phyloP scores from a whole-genome alignment of 1,284 basidiomycete genomes.

The Flammula alnicola region DNA sequence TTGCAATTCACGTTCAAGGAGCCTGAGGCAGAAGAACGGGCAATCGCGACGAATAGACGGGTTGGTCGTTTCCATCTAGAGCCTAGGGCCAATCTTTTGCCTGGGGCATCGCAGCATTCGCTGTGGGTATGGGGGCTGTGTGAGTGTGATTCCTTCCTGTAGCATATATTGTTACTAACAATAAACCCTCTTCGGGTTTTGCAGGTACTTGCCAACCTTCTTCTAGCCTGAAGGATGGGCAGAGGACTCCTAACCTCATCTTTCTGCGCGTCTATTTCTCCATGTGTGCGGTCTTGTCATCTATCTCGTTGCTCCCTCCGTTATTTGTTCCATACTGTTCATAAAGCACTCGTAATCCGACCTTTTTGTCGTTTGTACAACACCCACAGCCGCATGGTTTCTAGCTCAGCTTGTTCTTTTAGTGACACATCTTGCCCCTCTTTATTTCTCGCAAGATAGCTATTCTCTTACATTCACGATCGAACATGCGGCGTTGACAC shows the following conservation, averaged over 20 bases:
- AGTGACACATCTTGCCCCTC: too few relatives aligned
- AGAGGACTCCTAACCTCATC: constrained; percentile 21
- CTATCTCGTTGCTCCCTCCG: constrained; percentile 22
- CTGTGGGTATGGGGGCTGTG: constrained; percentile 73
- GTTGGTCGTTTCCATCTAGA: constrained; percentile 54
- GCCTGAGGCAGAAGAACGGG: constrained; percentile 58
- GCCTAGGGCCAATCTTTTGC: constrained; percentile 70
- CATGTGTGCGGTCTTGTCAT: constrained; percentile 15
- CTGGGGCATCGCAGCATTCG: constrained; percentile 79
- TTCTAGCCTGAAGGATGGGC: constrained; percentile 38
- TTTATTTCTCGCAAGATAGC: background rate
- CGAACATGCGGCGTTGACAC: background rate
- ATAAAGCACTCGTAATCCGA: constrained; percentile 24
- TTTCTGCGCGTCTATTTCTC: constrained; percentile 17
- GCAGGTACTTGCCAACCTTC: constrained; percentile 53
- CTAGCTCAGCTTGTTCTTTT: too few relatives aligned
- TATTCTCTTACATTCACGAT: background rate
- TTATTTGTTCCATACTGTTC: constrained; percentile 17
- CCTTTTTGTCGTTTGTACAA: constrained; percentile 21
- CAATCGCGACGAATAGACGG: constrained; percentile 67
- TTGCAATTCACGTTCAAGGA: constrained; percentile 68
- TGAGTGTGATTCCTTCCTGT: constrained; percentile 42
- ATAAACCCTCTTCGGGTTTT: constrained; percentile 26
- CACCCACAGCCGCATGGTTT: background rate
- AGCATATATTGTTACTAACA: constrained; percentile 17